Evolutionary conservation across 2,329 filamentous ascomycete species (phyloP).

Genomic region (Cladophialophora yegresii): DNA sequence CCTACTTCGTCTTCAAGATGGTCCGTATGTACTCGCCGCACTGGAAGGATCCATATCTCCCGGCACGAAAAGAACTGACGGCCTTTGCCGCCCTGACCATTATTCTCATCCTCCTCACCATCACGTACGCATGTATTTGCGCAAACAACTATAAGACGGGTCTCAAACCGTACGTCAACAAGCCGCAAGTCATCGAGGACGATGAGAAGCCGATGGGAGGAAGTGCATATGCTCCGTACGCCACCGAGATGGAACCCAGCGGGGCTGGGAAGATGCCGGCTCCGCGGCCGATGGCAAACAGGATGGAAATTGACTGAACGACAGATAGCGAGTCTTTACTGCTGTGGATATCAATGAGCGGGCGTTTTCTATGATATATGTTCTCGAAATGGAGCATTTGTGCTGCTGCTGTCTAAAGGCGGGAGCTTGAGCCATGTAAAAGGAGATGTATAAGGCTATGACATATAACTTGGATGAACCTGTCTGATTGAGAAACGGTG

Average conservation of each 20-base stretch:
- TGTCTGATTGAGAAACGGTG: neutral
- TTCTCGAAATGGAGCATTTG: neutral
- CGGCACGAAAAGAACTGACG: slow-evolving; percentile 82
- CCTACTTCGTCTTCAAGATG: slow-evolving; percentile 98
- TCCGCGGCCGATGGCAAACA: slow-evolving; percentile 19
- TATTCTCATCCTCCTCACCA: slow-evolving; percentile 82
- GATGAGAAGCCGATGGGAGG: slow-evolving; percentile 32
- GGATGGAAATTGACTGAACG: slow-evolving; percentile 34
- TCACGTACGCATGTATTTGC: slow-evolving; percentile 81
- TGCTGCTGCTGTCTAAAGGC: neutral
- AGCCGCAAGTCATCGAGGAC: slow-evolving; percentile 24
- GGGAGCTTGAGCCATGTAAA: neutral
- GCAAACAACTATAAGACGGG: slow-evolving; percentile 88
- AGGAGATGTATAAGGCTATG: neutral
- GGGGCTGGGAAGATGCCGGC: slow-evolving; percentile 22
- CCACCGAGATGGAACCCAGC: slow-evolving; percentile 28
- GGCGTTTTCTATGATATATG: neutral
- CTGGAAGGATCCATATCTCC: slow-evolving; percentile 64
- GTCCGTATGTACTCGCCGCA: slow-evolving; percentile 83
- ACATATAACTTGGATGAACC: neutral
- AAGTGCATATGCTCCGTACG: slow-evolving; percentile 32
- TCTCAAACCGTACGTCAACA: slow-evolving; percentile 75
- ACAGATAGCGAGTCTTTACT: slow-evolving; percentile 5
- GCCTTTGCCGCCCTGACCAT: slow-evolving; percentile 94
- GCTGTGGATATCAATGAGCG: neutral